Evolutionary conservation across 1,139 yeast genomes (phyloP).

Genomic region (Geotrichum histeridarum): DNA sequence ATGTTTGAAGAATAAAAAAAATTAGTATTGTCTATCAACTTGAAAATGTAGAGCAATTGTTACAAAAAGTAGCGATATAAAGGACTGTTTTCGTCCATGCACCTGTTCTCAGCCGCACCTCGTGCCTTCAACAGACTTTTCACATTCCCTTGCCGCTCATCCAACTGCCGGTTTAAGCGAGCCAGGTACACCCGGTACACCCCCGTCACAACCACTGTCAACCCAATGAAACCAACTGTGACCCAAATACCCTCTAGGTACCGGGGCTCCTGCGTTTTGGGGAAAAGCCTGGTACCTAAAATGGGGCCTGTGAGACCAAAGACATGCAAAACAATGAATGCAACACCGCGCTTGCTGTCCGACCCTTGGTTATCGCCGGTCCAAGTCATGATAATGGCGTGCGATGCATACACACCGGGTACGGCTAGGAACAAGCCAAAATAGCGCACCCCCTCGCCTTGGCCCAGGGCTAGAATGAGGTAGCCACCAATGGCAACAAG

Average conservation of each 20-base stretch:
- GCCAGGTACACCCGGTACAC: conserved; percentile 24
- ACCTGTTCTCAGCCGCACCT: background rate
- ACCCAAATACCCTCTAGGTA: conserved; percentile 33
- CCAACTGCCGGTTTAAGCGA: conserved; percentile 26
- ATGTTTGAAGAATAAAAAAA: background rate
- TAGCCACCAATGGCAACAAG: conserved; percentile 32
- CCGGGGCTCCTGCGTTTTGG: conserved; percentile 31
- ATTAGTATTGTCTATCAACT: background rate
- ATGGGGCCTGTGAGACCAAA: conserved; percentile 37
- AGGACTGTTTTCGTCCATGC: conserved; percentile 13
- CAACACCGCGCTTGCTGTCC: conserved; percentile 32
- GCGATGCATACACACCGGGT: conserved; percentile 34
- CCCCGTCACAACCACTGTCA: conserved; percentile 25
- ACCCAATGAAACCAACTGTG: conserved; percentile 26
- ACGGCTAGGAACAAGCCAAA: conserved; percentile 35
- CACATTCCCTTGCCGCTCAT: conserved; percentile 27
- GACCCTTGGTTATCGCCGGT: conserved; percentile 35
- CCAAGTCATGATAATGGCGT: conserved; percentile 33
- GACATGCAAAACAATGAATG: conserved; percentile 32
- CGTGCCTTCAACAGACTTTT: background rate
- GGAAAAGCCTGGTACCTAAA: conserved; percentile 34
- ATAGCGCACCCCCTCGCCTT: conserved; percentile 29
- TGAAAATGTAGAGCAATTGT: too few relatives aligned
- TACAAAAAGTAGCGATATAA: conserved; percentile 11
- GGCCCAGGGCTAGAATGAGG: conserved; percentile 30